Percentiles rank a stretch among this genome's conserved stretches.
phyloP scores from a whole-genome alignment of 129 eudicot genomes.

The Tanacetum coccineum region DNA sequence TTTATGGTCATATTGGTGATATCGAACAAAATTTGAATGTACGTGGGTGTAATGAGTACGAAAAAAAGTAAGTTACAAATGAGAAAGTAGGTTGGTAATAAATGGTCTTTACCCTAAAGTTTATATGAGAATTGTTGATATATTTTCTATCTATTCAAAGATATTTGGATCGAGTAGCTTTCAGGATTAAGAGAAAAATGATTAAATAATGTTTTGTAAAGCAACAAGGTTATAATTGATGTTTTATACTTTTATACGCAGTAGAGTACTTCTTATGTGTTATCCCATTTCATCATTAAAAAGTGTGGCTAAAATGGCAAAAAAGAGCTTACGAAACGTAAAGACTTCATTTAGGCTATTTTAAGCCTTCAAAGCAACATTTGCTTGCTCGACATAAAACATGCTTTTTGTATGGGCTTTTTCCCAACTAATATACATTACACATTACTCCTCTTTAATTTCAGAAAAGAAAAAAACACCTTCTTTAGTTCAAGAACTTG shows the following conservation, averaged over 20 bases:
- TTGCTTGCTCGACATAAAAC: constrained; percentile 23
- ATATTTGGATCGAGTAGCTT: too few species aligned
- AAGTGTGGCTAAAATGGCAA: constrained; percentile 5
- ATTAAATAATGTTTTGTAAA: background rate
- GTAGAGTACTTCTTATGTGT: background rate
- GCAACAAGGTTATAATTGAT: background rate
- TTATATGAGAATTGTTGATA: too few species aligned
- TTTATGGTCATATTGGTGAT: too few species aligned
- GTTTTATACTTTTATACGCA: too few species aligned
- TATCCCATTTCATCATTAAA: constrained; percentile 1
- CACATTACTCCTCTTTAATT: background rate
- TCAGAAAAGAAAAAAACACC: background rate
- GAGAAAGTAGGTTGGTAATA: too few species aligned
- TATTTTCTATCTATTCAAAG: too few species aligned
- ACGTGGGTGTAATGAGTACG: too few species aligned
- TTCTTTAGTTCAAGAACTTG: too few species aligned
- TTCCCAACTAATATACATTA: background rate
- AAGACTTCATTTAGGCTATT: constrained; percentile 14
- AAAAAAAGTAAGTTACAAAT: too few species aligned
- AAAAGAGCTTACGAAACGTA: constrained; percentile 24
- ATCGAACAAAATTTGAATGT: too few species aligned
- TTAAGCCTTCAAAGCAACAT: constrained; percentile 40
- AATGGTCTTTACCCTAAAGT: too few species aligned
- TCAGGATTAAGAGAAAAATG: background rate
- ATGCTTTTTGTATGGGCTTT: constrained; percentile 18